Evolutionary conservation across 352 stramenopile species (phyloP).

Genomic region (Phytophthora idaei): DNA sequence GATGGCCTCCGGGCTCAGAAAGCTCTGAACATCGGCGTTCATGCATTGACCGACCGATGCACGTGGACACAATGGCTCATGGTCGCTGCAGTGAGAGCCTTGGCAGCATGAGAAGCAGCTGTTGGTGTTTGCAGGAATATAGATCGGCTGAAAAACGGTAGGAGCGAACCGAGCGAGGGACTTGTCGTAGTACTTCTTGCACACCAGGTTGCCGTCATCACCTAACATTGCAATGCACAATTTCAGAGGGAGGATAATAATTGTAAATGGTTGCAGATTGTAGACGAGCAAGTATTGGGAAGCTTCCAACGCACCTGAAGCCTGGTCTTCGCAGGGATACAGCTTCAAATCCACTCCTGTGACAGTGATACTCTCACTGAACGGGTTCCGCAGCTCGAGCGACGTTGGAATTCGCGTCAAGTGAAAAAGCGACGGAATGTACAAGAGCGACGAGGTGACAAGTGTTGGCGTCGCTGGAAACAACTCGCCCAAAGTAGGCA

Average conservation of each 20-base stretch:
- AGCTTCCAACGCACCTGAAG: conserved; percentile 39
- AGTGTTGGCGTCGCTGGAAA: conserved; percentile 76
- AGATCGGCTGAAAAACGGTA: conserved; percentile 64
- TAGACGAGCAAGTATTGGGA: background rate
- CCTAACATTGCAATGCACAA: conserved; percentile 6
- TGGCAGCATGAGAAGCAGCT: conserved; percentile 86
- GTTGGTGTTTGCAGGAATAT: conserved; percentile 66
- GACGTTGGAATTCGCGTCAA: conserved; percentile 71
- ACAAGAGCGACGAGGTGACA: conserved; percentile 78
- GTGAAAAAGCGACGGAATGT: conserved; percentile 76
- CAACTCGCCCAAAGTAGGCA: conserved; percentile 65
- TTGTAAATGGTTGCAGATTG: background rate
- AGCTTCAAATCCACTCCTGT: conserved; percentile 67
- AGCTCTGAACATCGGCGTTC: conserved; percentile 64
- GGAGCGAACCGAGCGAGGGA: conserved; percentile 76
- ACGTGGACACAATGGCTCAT: conserved; percentile 64
- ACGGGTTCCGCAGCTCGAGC: conserved; percentile 79
- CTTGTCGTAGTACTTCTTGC: conserved; percentile 69
- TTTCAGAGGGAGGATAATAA: background rate
- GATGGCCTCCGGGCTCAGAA: conserved; percentile 80
- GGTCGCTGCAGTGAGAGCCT: conserved; percentile 55
- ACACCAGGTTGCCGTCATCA: conserved; percentile 55
- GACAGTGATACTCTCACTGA: conserved; percentile 80
- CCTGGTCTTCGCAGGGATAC: conserved; percentile 78
- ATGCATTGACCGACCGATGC: conserved; percentile 64